Evolutionary conservation across 176 grass and related monocot species (phyloP), one percentile per base, ranked within the genome.

Genomic region (Hyparrhenia diplandra): DNA sequence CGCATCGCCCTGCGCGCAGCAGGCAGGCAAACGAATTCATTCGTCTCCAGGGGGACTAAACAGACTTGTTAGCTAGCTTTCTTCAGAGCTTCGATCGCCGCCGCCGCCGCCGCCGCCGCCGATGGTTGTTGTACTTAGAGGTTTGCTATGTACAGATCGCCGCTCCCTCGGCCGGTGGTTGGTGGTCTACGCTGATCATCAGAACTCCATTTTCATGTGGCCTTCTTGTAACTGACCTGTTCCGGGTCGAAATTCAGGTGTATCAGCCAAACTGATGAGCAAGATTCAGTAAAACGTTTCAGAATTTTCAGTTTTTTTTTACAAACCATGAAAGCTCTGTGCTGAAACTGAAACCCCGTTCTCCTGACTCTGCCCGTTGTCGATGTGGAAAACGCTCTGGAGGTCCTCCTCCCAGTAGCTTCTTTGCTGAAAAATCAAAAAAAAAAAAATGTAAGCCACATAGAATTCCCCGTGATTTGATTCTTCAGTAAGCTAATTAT

Each of bases 381-480:
- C 86, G 9, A 99, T 83, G 23, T 84, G 96, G 84, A 93, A 79
- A 18, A 88, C 88, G 37, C 58, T 91, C 39, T 88, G 88, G 5
- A 99, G 88, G 86, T 99, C 88, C 36, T 89, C 90, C 79, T 99
- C 96, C 96, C 96, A 99, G 66, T 88, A 90, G 66, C 85, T 85
- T 55, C 90, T 94, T 68, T 92, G 88, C 96, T 95, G 86, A 80
- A 60, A 27, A 45, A 18, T 85, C 7, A 71, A 34, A 32, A 32
- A 32, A 71, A 34, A 32, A 32, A 32, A 32, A 32, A 32, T 32
- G 31, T 49, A 64, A 13, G 69, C 4, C 11, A 11, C 21, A 27
- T 51, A 83, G n/a, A 29, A 75, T 64, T 24, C 55, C 21, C 55
- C 4, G 58, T 39, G 21, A 81, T 72, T 28, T 2, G 13, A 76